A percentile compares a stretch with the other conserved stretches of the same genome.
Evolutionary conservation across 306 rosid species (phyloP).

Genomic region (Gillenia trifoliata): DNA sequence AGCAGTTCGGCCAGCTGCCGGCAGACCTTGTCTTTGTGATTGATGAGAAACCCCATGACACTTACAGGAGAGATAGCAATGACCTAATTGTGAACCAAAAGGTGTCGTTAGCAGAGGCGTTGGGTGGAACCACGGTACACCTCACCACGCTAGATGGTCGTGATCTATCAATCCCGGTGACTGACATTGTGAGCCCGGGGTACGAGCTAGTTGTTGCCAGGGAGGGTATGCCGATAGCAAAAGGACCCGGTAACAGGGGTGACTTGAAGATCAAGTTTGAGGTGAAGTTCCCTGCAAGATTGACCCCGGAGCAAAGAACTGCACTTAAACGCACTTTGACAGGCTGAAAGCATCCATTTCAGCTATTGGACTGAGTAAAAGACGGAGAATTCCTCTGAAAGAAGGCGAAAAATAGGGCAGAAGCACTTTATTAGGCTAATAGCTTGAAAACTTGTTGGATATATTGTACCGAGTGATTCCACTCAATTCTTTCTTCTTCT

Average conservation of each 20-base stretch:
- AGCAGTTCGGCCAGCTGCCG: conserved; percentile 63
- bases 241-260: conserved; percentile 68
- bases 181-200: conserved; percentile 72
- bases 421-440: too few species aligned
- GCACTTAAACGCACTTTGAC: conserved; percentile 63
- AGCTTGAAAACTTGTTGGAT: too few species aligned
- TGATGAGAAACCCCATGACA: conserved; percentile 80
- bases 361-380: too few species aligned
- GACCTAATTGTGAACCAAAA: conserved; percentile 60
- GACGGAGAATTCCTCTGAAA: too few species aligned
- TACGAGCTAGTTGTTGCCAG: conserved; percentile 57
- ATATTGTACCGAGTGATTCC: too few species aligned
- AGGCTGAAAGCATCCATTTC: conserved; percentile 13
- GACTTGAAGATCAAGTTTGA: conserved; percentile 80
- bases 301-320: conserved; percentile 66
- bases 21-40: conserved; percentile 88
- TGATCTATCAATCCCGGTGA: conserved; percentile 45
- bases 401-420: too few species aligned
- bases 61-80: conserved; percentile 73
- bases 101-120: conserved; percentile 75
- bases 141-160: conserved; percentile 58
- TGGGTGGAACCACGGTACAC: conserved; percentile 67
- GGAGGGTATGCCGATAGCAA: conserved; percentile 89
- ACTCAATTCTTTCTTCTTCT: too few species aligned
- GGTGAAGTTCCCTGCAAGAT: conserved; percentile 63